Conservation (phyloP, 2,329 filamentous ascomycete species). For the Tolypocladium sp. region DNA sequence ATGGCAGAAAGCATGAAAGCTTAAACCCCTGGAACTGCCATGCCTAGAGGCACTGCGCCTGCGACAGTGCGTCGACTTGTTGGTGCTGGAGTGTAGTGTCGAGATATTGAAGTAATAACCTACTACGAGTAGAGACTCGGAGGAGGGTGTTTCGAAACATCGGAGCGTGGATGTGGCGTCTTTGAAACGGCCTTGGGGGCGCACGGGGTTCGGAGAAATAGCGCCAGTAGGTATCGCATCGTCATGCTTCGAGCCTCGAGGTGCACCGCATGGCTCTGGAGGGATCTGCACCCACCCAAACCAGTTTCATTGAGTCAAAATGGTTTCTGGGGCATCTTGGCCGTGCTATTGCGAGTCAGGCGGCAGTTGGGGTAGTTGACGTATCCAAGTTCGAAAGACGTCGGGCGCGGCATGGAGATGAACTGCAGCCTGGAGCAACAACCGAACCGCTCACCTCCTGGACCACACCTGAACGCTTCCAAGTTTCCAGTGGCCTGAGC, state of each 20-base stretch:
- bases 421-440: no score
- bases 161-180: not conserved
- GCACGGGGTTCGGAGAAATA: not conserved
- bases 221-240: not conserved
- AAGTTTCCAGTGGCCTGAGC: not conserved
- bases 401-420: not conserved
- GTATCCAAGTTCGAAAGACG: not conserved
- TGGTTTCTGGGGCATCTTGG: not conserved
- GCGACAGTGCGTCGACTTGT: not conserved
- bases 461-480: no score
- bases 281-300: not conserved
- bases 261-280: not conserved
- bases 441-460: no score
- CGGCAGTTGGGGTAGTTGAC: not conserved
- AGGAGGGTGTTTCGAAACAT: not conserved
- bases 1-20: not conserved
- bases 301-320: not conserved
- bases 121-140: no score
- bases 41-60: not conserved
- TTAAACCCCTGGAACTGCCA: not conserved
- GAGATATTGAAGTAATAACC: not conserved
- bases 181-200: not conserved
- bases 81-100: not conserved
- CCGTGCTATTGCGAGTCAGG: not conserved
- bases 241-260: not conserved